A percentile compares a stretch with the other conserved stretches of the same genome.
These are phyloP conservation scores for Chytriomyces hyalinus DNA, from an alignment of 192 early-diverging fungal genomes.

Conservation along the genomic window DNA sequence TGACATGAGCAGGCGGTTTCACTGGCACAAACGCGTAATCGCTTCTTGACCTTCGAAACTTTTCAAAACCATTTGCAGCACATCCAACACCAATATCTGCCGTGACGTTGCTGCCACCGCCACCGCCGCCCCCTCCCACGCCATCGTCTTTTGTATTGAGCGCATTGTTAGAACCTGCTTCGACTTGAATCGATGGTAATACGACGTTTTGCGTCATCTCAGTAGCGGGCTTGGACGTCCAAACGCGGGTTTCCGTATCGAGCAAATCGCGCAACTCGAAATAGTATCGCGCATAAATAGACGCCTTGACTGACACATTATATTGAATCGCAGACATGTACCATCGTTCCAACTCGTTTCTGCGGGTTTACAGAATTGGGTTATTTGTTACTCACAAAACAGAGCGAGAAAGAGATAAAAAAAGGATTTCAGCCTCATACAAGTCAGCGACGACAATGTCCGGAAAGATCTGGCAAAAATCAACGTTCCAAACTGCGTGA, in stretches of 20 bases:
- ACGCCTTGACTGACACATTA: slow-evolving; percentile 70
- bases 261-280: slow-evolving; percentile 66
- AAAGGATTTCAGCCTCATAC: slow-evolving; percentile 43
- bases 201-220: slow-evolving; percentile 1
- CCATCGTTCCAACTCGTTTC: slow-evolving; percentile 72
- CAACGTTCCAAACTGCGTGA: slow-evolving; percentile 82
- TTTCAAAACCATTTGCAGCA: neutral
- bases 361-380: slow-evolving; percentile 20
- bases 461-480: slow-evolving; percentile 80
- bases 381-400: too few relatives aligned
- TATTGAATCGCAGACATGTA: slow-evolving; percentile 66
- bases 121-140: neutral
- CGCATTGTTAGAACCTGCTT: neutral
- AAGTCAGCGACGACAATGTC: slow-evolving; percentile 70
- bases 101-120: neutral
- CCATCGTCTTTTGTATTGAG: slow-evolving; percentile 11
- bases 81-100: neutral
- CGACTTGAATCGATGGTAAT: slow-evolving; percentile 23
- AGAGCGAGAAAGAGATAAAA: neutral
- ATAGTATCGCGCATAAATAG: slow-evolving; percentile 69
- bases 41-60: slow-evolving; percentile 36
- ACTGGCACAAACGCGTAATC: slow-evolving; percentile 18
- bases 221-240: slow-evolving; percentile 32
- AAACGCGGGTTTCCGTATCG: slow-evolving; percentile 25
- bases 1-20: slow-evolving; percentile 31